Percentiles rank a stretch among this genome's conserved stretches.
phyloP scores from a whole-genome alignment of 2,329 filamentous ascomycete species.

The Xylariaceae sp. region DNA sequence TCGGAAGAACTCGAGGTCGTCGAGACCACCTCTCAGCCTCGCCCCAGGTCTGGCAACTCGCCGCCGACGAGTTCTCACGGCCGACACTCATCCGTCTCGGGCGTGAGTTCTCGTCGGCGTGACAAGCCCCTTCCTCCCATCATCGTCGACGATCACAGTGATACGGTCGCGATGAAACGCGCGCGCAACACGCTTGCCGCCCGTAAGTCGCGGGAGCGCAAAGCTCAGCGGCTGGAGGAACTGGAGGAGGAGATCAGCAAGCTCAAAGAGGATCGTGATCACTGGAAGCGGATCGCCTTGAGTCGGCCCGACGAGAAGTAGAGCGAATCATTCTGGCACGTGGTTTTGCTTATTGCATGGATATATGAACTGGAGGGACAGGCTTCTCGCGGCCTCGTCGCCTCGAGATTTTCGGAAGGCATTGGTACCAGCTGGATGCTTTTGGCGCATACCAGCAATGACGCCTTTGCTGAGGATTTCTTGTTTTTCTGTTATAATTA shows the following conservation, averaged over 20 bases:
- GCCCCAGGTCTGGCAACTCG: constrained; percentile 41
- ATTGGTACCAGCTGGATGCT: too few species aligned
- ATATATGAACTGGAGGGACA: constrained; percentile 27
- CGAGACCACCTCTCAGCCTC: constrained; percentile 32
- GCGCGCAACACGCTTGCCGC: constrained; percentile 90
- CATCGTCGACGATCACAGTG: constrained; percentile 62
- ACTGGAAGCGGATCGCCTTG: constrained; percentile 54
- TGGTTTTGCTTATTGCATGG: constrained; percentile 17
- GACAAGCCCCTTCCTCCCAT: constrained; percentile 77
- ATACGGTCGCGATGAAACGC: constrained; percentile 80
- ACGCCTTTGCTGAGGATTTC: too few species aligned
- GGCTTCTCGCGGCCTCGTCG: constrained; percentile 13
- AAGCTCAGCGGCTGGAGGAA: constrained; percentile 67
- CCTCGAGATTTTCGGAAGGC: too few species aligned
- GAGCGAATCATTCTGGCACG: constrained; percentile 19
- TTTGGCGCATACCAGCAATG: too few species aligned
- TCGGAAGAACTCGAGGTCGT: constrained; percentile 43
- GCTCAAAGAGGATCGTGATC: constrained; percentile 57
- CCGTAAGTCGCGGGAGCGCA: constrained; percentile 84
- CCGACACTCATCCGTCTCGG: constrained; percentile 62
- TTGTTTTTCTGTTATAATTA: too few species aligned
- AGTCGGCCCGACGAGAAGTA: constrained; percentile 25
- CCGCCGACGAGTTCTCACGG: constrained; percentile 32
- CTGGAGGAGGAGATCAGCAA: constrained; percentile 68
- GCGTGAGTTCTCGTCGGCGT: constrained; percentile 66